Evolutionary conservation across 2,329 filamentous ascomycete genomes (phyloP), one percentile per base, ranked within the genome.

Genomic region (Magnaporthiopsis rhizophila): DNA sequence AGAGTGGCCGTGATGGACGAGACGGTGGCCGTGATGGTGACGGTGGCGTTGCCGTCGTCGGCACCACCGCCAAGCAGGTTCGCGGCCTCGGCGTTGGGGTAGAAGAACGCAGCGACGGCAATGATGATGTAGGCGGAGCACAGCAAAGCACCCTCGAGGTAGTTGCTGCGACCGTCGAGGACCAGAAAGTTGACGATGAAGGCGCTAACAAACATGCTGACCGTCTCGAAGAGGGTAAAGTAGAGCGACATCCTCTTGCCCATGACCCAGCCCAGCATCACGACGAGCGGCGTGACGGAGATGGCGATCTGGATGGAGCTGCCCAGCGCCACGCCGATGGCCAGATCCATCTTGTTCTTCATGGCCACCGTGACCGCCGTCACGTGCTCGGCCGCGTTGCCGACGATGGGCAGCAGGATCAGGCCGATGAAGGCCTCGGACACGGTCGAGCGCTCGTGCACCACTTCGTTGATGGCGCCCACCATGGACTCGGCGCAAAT

Each of bases 161-260:
- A 89, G 70, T 89, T 89, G 70, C 83, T 87, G 68, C 88, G 82
- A 18, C 89, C 89, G 69, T 90, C 88, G 34, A 89, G 81, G 64
- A 92, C 88, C n/a, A 92, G 77, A 69, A 91, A 87, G 73, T 90
- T 91, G 70, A 91, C 89, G 61, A 92, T 84, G 65, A 91, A 79
- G 3, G 89, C 87, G 3, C 82, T 85, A 5, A 89, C 83, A 70
- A 91, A 89, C 70, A 92, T 81, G 53, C 87, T 86, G 26, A 90
- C 86, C 0, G 89, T 91, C 76, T 92, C 89, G 71, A 92, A 92
- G 50, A 87, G 81, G 69, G 88, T 88, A 74, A 92, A 92, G 68
- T 89, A 88, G 61, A 92, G 79, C n/a, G 84, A 79, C 73, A 87
- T 81, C 26, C 85, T 79, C 56, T 80, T 80, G 15, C 77, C 71